Base-by-base conservation (phyloP, 331 rosid species). In the Prunus yedoensis region DNA sequence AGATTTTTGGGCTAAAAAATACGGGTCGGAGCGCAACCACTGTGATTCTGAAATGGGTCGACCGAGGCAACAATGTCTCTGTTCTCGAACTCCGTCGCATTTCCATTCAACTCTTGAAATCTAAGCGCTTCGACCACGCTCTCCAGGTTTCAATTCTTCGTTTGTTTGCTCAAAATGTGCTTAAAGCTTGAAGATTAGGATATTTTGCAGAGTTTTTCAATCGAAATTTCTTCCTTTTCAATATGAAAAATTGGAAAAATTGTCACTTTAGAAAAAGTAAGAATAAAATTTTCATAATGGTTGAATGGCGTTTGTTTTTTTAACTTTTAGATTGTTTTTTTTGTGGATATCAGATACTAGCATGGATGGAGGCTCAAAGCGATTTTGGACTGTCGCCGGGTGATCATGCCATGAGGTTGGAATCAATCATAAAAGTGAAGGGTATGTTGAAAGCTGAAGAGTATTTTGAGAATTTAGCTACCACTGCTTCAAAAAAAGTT, bases 401-500 rank as follows among this genome's bases (percentile, higher is more conserved):
- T 16, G 91, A 94, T 83, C 83, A 74, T 90, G 88, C 89, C 61
- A 52, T 86, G 71, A 81, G 84, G 79, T 50, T 88, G 82, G 88
- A 90, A 78, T 85, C 82, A 46, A 88, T 87, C 35, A 70, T 90
- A 76, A 78, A 85, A 74, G 64, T 65, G 17, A 78, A 78, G 63
- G 94, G 96, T 54, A 70, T 87, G 74, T 47, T 12, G 49, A 88
- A 87, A 80, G 97, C 94, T 73, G 93, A 94, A 69, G 87, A 80
- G 17, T 90, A 83, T 78, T 94, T 88, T 81, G 59, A 30, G 81
- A 30, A 76, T 20, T 35, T 91, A 54, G 65, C 87, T 0, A 75
- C 80, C 72, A 75, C 78, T 17, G 82, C 91, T 71, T 81, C 86
- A 2, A 87, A 75, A 77, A 91, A 90, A 83, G 91, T 88, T 21